A percentile compares a stretch with the other conserved stretches of the same genome.
Conservation (phyloP, 2,329 filamentous ascomycete species). For the Dryadomyces quercivorus region DNA sequence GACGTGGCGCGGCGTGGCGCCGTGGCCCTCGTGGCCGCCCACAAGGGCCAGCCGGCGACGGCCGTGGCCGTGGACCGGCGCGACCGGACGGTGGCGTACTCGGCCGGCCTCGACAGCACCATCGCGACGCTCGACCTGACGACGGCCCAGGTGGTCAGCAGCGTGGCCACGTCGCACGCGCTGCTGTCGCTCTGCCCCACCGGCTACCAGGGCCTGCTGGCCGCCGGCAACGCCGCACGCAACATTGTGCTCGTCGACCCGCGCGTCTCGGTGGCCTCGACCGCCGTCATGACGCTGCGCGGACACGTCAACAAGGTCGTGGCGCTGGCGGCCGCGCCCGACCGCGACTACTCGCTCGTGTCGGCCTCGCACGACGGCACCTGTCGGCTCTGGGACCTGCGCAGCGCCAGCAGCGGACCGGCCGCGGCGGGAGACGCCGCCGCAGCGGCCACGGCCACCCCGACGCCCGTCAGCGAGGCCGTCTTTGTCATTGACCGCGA, state of each 20-base stretch:
- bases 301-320: conserved; percentile 71
- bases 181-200: conserved; percentile 70
- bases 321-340: conserved; percentile 36
- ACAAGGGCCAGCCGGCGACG: conserved; percentile 58
- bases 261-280: conserved; percentile 60
- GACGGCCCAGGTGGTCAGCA: conserved; percentile 66
- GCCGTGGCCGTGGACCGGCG: conserved; percentile 74
- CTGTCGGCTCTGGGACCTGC: conserved; percentile 86
- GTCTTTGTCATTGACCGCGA: conserved; percentile 65
- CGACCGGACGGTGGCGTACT: conserved; percentile 84
- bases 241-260: conserved; percentile 93
- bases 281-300: conserved; percentile 79
- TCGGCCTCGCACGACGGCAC: conserved; percentile 89
- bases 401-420: conserved; percentile 48
- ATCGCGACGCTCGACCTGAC: conserved; percentile 85
- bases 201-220: conserved; percentile 34
- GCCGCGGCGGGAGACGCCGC: conserved; percentile 28
- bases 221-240: conserved; percentile 69
- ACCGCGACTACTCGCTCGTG: conserved; percentile 70
- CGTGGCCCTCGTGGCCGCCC: conserved; percentile 57
- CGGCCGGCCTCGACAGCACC: conserved; percentile 80
- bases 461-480: conserved; percentile 51
- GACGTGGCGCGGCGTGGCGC: conserved; percentile 62
- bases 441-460: conserved; percentile 40
- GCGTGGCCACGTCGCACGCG: conserved; percentile 71